Evolutionary conservation across 352 stramenopile species (phyloP).

Genomic region (Phytophthora sojae): DNA sequence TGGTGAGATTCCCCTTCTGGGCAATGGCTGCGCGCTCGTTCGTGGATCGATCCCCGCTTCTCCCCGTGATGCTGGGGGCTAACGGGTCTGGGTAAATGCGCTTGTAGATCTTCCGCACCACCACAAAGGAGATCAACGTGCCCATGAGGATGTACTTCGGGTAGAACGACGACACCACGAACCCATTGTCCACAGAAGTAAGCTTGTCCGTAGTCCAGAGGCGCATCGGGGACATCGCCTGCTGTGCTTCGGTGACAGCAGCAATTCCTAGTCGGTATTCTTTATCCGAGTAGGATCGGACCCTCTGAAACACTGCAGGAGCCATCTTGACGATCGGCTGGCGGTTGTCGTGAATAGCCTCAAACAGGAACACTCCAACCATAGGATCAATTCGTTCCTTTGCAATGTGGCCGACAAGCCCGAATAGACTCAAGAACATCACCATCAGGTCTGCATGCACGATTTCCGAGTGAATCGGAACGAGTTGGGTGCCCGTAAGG

Average conservation of each 20-base stretch:
- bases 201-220: conserved; percentile 44
- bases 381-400: conserved; percentile 39
- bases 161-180: conserved; percentile 36
- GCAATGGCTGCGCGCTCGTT: conserved; percentile 36
- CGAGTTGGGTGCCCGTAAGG: conserved; percentile 24
- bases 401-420: conserved; percentile 30
- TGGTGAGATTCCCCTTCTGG: conserved; percentile 44
- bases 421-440: conserved; percentile 42
- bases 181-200: conserved; percentile 23
- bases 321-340: conserved; percentile 33
- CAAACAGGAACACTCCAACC: conserved; percentile 34
- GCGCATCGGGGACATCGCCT: conserved; percentile 39
- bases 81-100: conserved; percentile 35
- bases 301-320: conserved; percentile 15
- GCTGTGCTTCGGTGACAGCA: conserved; percentile 27
- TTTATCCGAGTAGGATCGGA: conserved; percentile 24
- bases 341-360: conserved; percentile 38
- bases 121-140: conserved; percentile 31
- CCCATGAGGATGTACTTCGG: conserved; percentile 38
- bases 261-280: conserved; percentile 43
- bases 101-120: conserved; percentile 38
- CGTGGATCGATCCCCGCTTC: conserved; percentile 33
- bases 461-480: conserved; percentile 41
- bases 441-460: conserved; percentile 54
- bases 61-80: conserved; percentile 29